Evolutionary conservation across 352 stramenopile genomes (phyloP).

Genomic region (Halophytophthora polymorphica): DNA sequence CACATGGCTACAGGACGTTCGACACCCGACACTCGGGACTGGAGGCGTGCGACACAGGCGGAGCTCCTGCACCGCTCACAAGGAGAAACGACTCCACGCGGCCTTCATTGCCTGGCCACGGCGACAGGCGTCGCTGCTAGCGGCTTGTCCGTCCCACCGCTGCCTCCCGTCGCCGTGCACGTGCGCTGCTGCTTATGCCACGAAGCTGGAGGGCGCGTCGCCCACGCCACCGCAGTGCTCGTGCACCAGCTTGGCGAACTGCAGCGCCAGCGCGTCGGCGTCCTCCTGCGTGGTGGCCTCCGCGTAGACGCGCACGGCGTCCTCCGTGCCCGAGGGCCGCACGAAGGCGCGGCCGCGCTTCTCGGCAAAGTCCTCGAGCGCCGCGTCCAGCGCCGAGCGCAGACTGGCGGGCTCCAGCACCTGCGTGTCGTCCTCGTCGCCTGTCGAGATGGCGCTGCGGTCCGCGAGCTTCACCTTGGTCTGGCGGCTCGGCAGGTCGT

Average conservation of each 20-base stretch:
- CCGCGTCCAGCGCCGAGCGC: conserved; percentile 44
- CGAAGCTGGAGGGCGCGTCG: conserved; percentile 57
- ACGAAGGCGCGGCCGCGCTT: conserved; percentile 90
- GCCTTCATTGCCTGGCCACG: conserved; percentile 11
- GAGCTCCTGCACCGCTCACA: no score
- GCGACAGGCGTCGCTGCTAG: no score
- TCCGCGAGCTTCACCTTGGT: conserved; percentile 85
- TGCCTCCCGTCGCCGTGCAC: no score
- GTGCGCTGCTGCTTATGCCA: conserved; percentile 57
- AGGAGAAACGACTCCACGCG: no score
- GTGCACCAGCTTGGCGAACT: conserved; percentile 80
- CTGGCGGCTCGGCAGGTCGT: conserved; percentile 91
- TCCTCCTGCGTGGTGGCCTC: conserved; percentile 90
- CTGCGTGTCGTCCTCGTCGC: conserved; percentile 67
- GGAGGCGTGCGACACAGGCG: no score
- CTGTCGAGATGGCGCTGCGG: conserved; percentile 52
- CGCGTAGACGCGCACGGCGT: conserved; percentile 98
- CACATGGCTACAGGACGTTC: no score
- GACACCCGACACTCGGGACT: no score
- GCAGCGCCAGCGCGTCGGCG: conserved; percentile 88
- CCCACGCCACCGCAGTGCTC: conserved; percentile 74
- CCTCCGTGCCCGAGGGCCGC: conserved; percentile 96
- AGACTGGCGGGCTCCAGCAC: conserved; percentile 60
- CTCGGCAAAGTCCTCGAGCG: conserved; percentile 56
- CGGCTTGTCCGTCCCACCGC: not conserved